A percentile compares a stretch with the other conserved stretches of the same genome.
Evolutionary conservation across 23 red algal species (phyloP).

Genomic region (Agarophyton chilense): DNA sequence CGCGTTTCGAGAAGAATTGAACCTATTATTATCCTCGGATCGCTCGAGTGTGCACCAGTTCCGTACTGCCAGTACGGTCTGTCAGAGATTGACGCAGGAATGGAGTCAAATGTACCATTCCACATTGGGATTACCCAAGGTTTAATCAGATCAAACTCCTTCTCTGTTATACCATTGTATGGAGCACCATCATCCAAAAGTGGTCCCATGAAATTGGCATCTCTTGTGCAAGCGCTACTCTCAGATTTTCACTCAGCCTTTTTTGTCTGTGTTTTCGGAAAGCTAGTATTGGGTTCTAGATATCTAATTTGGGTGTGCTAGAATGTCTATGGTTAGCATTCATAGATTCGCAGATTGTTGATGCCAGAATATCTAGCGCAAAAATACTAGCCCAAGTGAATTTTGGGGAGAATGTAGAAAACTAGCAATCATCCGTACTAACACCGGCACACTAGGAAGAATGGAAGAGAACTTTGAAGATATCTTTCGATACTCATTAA

Average conservation of each 20-base stretch:
- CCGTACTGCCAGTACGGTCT: constrained; percentile 30
- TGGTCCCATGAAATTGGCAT: background rate
- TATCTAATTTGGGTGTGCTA: too few species aligned
- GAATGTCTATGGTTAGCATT: too few species aligned
- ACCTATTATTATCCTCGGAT: background rate
- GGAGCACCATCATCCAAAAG: constrained; percentile 34
- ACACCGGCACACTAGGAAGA: too few species aligned
- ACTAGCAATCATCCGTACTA: too few species aligned
- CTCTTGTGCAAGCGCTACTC: background rate
- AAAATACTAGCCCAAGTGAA: too few species aligned
- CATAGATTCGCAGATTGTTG: too few species aligned
- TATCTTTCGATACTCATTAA: too few species aligned
- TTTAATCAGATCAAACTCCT: background rate
- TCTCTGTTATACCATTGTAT: background rate
- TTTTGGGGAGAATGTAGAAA: too few species aligned
- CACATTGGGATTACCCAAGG: background rate
- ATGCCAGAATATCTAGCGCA: too few species aligned
- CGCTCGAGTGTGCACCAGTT: background rate
- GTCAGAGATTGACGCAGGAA: background rate
- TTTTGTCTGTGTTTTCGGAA: too few species aligned
- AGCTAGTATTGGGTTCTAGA: too few species aligned
- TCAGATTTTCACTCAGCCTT: background rate
- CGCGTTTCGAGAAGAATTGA: background rate
- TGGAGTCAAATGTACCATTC: background rate
- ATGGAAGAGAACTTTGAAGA: too few species aligned